Percentiles rank a stretch among this genome's conserved stretches.
Evolutionary conservation across 2,329 filamentous ascomycete genomes (phyloP).

Genomic region (Aurifilum marmelostoma): DNA sequence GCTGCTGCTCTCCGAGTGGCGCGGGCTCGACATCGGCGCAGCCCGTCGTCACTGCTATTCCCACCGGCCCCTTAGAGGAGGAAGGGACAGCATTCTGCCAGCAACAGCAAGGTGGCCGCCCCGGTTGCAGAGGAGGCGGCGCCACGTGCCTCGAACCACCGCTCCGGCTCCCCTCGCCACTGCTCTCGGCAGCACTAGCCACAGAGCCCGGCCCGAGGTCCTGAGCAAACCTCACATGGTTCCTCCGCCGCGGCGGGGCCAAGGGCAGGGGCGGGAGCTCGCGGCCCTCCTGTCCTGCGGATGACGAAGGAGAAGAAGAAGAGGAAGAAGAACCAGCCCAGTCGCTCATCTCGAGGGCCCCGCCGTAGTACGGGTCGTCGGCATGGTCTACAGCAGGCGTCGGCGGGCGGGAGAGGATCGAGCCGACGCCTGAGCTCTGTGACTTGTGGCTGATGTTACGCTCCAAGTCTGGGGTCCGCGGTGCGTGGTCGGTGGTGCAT

Average conservation of each 20-base stretch:
- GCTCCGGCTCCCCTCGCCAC: neutral
- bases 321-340: neutral
- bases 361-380: neutral
- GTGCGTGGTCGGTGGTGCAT: neutral
- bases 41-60: neutral
- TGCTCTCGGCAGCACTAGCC: neutral
- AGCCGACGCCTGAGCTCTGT: conserved; percentile 10
- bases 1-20: neutral
- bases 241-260: no score
- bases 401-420: neutral
- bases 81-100: neutral
- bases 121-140: no score
- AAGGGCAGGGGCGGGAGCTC: no score
- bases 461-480: neutral
- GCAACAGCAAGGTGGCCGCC: neutral
- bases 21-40: neutral
- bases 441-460: neutral
- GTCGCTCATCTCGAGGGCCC: neutral
- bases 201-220: neutral
- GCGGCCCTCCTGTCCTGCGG: no score
- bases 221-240: neutral
- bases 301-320: no score
- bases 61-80: neutral
- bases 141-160: neutral
- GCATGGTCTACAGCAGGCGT: neutral